Base-by-base conservation (phyloP, 495 filamentous ascomycete genomes). In the Jackrogersella minutella region DNA sequence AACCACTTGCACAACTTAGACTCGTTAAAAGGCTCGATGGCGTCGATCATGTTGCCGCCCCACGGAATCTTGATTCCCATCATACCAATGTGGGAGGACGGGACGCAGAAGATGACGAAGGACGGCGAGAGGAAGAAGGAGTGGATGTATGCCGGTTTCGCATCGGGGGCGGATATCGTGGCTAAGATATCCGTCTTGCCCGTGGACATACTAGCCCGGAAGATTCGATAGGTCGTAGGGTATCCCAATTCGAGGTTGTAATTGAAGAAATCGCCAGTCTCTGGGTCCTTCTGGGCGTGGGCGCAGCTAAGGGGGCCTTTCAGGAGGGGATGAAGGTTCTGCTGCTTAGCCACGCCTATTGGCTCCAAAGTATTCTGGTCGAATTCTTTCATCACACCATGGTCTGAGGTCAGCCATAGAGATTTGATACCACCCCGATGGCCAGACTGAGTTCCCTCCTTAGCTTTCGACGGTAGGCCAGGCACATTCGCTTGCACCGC, bases 181-280 rank as follows among this genome's bases (percentile, higher is more conserved):
- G 90, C 91, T 0, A 95, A 81, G 31, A 95, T 90, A 1, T 84
- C 79, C 0, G 90, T 91, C 43, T 86, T 75, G 0, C 88, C 90
- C 0, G 84, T 89, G 0, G 82, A 69, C 0, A 83, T 83, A 5
- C 79, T 87, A 11, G 87, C 83, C 3, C 76, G 71, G 72, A 93
- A 93, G 24, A 93, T 70, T 1, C 88, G 86, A 65, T 93, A 95
- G 0, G 65, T 56, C 1, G 79, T 30, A 13, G 33, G 22, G 7
- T 59, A 69, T 24, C 76, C 78, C 39, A 78, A 26, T 0, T 82
- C 84, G 31, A 92, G 83, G 71, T 93, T 93, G 78, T 82, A 92
- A 70, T 93, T 93, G 78, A 84, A 91, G n/a, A 90, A 71, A 62
- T 93, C 90, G 1, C 91, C 91, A 0, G 88, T 93, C 0, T 79